Percentiles rank a stretch among this genome's conserved stretches.
These are phyloP conservation scores for Pestalotiopsis fici DNA, from an alignment of 2,329 filamentous ascomycete genomes.

Conservation along the genomic window DNA sequence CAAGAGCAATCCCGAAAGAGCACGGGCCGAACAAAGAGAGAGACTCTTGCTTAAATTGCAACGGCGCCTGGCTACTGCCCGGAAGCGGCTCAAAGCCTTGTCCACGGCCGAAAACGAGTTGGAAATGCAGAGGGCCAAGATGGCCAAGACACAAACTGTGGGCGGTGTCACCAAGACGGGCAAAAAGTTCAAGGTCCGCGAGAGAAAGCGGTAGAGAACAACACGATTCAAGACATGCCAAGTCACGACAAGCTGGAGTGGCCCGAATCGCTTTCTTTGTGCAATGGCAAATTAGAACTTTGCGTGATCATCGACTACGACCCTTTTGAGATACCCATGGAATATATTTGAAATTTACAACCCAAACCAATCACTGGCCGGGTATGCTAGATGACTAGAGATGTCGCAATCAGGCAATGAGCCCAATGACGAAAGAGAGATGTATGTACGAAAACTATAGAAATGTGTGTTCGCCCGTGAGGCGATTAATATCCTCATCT, in stretches of 20 bases:
- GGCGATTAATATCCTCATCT: not conserved
- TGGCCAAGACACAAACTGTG: constrained; percentile 65
- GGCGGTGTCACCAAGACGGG: constrained; percentile 61
- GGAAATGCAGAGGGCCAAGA: constrained; percentile 60
- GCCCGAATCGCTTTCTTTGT: not conserved
- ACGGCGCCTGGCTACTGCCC: constrained; percentile 49
- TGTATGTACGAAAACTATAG: not conserved
- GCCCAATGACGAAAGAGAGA: not conserved
- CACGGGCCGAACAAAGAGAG: constrained; percentile 40
- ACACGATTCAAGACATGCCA: not conserved
- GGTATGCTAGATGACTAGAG: not conserved
- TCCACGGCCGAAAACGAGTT: constrained; percentile 58
- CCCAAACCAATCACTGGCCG: not conserved
- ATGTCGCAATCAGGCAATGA: not conserved
- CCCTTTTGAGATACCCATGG: constrained; percentile 13
- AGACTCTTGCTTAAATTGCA: constrained; percentile 44
- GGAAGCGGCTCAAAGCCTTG: constrained; percentile 55
- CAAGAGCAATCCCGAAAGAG: constrained; percentile 30
- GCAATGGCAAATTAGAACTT: not conserved
- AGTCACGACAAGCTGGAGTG: not conserved
- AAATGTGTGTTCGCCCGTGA: not conserved
- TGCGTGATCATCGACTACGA: not conserved
- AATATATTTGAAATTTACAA: constrained; percentile 12
- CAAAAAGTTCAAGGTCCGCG: constrained; percentile 63
- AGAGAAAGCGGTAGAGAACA: constrained; percentile 56